Conservation (phyloP, 2,329 filamentous ascomycete genomes). For the Madurella fahalii region DNA sequence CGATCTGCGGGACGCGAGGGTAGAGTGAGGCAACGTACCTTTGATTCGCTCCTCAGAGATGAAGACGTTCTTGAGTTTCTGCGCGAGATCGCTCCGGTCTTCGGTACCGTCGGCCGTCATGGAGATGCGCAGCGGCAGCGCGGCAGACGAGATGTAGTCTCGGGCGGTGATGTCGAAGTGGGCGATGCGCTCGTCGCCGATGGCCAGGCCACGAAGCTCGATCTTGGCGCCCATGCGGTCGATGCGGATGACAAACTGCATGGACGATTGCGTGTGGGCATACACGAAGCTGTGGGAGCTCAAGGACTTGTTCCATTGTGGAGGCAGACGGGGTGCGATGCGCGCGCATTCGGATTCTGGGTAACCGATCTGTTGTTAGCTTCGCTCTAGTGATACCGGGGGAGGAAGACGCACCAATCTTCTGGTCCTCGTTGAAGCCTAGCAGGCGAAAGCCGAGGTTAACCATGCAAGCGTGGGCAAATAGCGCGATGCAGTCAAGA, state of each 20-base stretch:
- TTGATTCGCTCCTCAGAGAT: slow-evolving; percentile 66
- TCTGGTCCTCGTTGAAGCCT: slow-evolving; percentile 80
- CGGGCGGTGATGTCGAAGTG: slow-evolving; percentile 69
- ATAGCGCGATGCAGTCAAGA: slow-evolving; percentile 79
- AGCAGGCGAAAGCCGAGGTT: slow-evolving; percentile 75
- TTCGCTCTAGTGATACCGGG: not conserved
- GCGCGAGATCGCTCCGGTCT: slow-evolving; percentile 46
- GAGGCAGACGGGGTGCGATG: slow-evolving; percentile 61
- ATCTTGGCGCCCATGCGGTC: slow-evolving; percentile 78
- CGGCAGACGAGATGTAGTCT: slow-evolving; percentile 66
- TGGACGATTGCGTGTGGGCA: slow-evolving; percentile 77
- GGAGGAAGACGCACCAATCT: slow-evolving; percentile 50
- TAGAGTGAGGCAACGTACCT: slow-evolving; percentile 27
- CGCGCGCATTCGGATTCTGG: slow-evolving; percentile 54
- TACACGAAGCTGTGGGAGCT: slow-evolving; percentile 80
- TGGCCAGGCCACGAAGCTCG: slow-evolving; percentile 73
- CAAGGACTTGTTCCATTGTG: slow-evolving; percentile 73
- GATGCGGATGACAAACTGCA: slow-evolving; percentile 77
- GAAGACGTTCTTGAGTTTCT: slow-evolving; percentile 60
- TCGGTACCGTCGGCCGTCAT: slow-evolving; percentile 38
- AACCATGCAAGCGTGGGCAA: slow-evolving; percentile 77
- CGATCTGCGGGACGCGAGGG: slow-evolving; percentile 2
- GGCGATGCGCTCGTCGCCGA: slow-evolving; percentile 76
- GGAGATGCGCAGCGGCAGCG: slow-evolving; percentile 54
- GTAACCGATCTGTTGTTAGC: not conserved